A percentile compares a stretch with the other conserved stretches of the same genome.
These are phyloP conservation scores for Scheffersomyces spartinae DNA, from an alignment of 805 yeast species.

Conservation along the genomic window DNA sequence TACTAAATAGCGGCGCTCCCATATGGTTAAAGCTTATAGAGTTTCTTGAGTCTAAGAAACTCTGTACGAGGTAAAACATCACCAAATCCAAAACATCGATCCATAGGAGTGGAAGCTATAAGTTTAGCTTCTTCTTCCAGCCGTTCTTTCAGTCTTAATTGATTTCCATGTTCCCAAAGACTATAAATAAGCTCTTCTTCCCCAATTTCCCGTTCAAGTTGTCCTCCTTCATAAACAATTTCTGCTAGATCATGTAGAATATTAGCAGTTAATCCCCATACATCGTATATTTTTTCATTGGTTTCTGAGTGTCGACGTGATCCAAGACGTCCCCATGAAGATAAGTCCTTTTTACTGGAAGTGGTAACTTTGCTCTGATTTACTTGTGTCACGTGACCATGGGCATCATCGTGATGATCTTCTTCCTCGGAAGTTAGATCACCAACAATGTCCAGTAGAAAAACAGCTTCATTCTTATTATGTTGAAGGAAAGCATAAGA, in stretches of 20 bases:
- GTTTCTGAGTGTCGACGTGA: slow-evolving; percentile 25
- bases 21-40: slow-evolving; percentile 29
- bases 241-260: slow-evolving; percentile 62
- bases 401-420: slow-evolving; percentile 7
- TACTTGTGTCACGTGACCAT: no score
- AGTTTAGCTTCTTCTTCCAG: slow-evolving; percentile 43
- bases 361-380: slow-evolving; percentile 1
- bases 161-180: slow-evolving; percentile 41
- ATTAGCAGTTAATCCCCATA: slow-evolving; percentile 79
- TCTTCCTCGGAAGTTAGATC: slow-evolving; percentile 51
- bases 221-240: slow-evolving; percentile 34
- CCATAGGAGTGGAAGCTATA: slow-evolving; percentile 23
- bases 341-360: slow-evolving; percentile 8
- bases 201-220: slow-evolving; percentile 38
- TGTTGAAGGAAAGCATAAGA: slow-evolving; percentile 49
- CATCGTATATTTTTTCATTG: slow-evolving; percentile 51
- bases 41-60: slow-evolving; percentile 25
- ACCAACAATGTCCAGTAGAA: slow-evolving; percentile 48
- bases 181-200: slow-evolving; percentile 59
- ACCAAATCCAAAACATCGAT: slow-evolving; percentile 29
- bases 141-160: slow-evolving; percentile 37
- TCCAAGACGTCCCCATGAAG: slow-evolving; percentile 29
- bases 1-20: no score
- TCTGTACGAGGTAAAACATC: slow-evolving; percentile 35
- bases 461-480: slow-evolving; percentile 43